A percentile compares a stretch with the other conserved stretches of the same genome.
Evolutionary conservation across 805 yeast genomes (phyloP).

Genomic region (Isabelozyma heimii): DNA sequence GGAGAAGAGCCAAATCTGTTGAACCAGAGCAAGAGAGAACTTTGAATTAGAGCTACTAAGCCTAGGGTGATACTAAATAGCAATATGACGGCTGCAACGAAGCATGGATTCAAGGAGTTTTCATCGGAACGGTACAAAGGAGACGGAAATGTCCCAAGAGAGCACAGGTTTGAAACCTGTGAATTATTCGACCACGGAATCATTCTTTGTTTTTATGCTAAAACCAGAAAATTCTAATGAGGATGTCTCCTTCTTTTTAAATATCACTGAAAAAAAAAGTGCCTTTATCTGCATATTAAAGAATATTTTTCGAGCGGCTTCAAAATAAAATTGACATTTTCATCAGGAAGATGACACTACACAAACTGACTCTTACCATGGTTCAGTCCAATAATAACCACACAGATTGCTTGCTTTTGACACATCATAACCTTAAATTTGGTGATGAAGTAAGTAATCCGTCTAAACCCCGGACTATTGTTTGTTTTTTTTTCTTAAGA

Average conservation of each 20-base stretch:
- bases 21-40: constrained; percentile 5
- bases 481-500: neutral
- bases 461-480: too few species aligned
- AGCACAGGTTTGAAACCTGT: neutral
- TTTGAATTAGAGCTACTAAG: constrained; percentile 9
- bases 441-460: too few species aligned
- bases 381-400: too few species aligned
- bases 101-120: constrained; percentile 29
- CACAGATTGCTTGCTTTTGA: too few species aligned
- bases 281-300: neutral
- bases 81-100: constrained; percentile 13
- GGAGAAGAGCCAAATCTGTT: constrained; percentile 12
- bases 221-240: neutral
- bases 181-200: neutral
- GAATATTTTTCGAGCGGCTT: neutral
- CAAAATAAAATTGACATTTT: neutral
- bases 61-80: constrained; percentile 4
- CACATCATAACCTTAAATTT: too few species aligned
- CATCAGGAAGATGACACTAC: neutral
- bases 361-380: too few species aligned
- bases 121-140: constrained; percentile 21
- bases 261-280: neutral
- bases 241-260: neutral
- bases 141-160: neutral
- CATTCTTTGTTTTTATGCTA: neutral